Conservation (phyloP, 192 early-diverging fungal genomes). For the Geranomyces variabilis region DNA sequence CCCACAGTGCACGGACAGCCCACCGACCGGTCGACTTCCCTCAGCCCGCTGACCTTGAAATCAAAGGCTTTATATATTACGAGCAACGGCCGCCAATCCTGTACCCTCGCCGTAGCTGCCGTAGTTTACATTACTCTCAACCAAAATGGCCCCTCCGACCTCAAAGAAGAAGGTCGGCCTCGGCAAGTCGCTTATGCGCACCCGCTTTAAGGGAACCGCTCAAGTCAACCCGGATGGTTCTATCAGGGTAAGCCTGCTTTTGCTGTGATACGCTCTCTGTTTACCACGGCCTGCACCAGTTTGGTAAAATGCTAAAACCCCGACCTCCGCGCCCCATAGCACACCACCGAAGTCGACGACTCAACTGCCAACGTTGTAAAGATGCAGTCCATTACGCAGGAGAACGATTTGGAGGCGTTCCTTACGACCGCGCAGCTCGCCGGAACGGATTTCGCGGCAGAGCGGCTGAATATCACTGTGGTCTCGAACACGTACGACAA, state of each 20-base stretch:
- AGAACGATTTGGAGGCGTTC: slow-evolving; percentile 96
- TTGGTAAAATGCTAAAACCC: neutral
- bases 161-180: slow-evolving; percentile 50
- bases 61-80: no score
- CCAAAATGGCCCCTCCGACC: slow-evolving; percentile 29
- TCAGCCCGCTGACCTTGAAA: no score
- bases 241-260: slow-evolving; percentile 37
- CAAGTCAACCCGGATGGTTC: slow-evolving; percentile 57
- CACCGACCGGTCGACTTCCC: no score
- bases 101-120: no score
- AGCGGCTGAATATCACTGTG: slow-evolving; percentile 83
- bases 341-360: slow-evolving; percentile 86
- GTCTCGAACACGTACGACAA: slow-evolving; percentile 71
- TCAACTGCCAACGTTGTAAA: slow-evolving; percentile 76
- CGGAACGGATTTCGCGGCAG: slow-evolving; percentile 88
- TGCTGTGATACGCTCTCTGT: neutral
- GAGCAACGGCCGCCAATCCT: no score
- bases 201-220: slow-evolving; percentile 43
- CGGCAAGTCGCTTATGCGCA: slow-evolving; percentile 52
- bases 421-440: slow-evolving; percentile 92
- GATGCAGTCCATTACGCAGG: slow-evolving; percentile 94
- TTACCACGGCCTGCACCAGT: neutral
- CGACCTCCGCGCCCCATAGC: slow-evolving; percentile 46
- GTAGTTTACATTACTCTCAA: no score
- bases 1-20: no score